phyloP scores from a whole-genome alignment of 116 monocot species.

The Zostera marina region DNA sequence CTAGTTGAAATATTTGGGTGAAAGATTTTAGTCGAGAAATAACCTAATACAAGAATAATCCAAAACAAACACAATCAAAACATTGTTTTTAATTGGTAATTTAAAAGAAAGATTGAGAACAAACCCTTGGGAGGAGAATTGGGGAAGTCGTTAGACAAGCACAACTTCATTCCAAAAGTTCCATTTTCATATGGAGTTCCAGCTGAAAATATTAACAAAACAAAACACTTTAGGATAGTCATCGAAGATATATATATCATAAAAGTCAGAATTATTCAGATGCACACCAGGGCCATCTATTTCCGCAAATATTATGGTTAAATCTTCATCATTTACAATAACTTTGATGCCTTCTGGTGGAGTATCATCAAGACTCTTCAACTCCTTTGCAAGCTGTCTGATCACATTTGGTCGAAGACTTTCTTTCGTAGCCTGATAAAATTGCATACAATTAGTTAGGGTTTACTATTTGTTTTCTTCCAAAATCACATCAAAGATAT shows the following conservation, averaged over 20 bases:
- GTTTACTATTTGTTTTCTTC: no score
- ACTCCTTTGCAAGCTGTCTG: slow-evolving; percentile 52
- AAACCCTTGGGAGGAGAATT: slow-evolving; percentile 66
- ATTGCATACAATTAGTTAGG: no score
- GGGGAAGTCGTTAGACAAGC: slow-evolving; percentile 52
- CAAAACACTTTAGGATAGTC: no score
- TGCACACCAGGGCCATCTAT: slow-evolving; percentile 60
- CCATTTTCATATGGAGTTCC: slow-evolving; percentile 78
- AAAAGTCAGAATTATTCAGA: neutral
- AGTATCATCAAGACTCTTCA: slow-evolving; percentile 53
- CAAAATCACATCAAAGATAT: no score
- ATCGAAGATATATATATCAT: no score
- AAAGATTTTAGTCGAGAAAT: slow-evolving; percentile 54
- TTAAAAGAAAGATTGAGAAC: neutral
- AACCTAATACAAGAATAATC: slow-evolving; percentile 29
- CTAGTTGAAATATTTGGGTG: slow-evolving; percentile 58
- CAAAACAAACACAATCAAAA: neutral
- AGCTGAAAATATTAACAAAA: slow-evolving; percentile 13
- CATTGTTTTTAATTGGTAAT: neutral
- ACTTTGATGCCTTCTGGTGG: slow-evolving; percentile 74
- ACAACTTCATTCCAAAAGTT: slow-evolving; percentile 47
- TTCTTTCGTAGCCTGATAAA: slow-evolving; percentile 46
- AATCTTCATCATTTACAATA: slow-evolving; percentile 51
- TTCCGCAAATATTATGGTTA: slow-evolving; percentile 60
- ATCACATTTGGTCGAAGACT: slow-evolving; percentile 65